Percentiles rank a stretch among this genome's conserved stretches.
phyloP scores from a whole-genome alignment of 2,329 filamentous ascomycete species.

The Hymenoscyphus infarciens region DNA sequence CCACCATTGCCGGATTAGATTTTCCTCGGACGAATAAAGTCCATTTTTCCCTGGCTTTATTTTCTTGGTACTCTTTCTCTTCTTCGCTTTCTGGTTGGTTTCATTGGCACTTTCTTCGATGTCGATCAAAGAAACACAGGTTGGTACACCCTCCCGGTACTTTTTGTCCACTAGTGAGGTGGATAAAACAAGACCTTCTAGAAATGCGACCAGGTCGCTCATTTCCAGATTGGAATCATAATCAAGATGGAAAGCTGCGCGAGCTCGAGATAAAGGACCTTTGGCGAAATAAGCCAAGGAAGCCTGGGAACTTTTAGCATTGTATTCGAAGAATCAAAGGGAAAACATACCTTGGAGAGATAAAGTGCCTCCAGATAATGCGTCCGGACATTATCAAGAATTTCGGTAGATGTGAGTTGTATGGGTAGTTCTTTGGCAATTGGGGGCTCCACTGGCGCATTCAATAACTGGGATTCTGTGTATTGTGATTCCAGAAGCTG shows the following conservation, averaged over 20 bases:
- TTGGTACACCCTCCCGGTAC: slow-evolving; percentile 67
- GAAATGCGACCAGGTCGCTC: slow-evolving; percentile 61
- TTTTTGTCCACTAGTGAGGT: slow-evolving; percentile 73
- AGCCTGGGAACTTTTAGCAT: slow-evolving; percentile 49
- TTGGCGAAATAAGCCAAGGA: slow-evolving; percentile 82
- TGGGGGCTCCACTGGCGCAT: slow-evolving; percentile 1
- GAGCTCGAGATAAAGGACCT: slow-evolving; percentile 71
- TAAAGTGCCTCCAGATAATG: slow-evolving; percentile 60
- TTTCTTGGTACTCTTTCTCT: slow-evolving; percentile 57
- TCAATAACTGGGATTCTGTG: neutral
- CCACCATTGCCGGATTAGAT: slow-evolving; percentile 69
- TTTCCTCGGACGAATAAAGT: slow-evolving; percentile 64
- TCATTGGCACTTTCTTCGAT: slow-evolving; percentile 46
- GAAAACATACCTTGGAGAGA: slow-evolving; percentile 53
- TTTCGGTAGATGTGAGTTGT: slow-evolving; percentile 43
- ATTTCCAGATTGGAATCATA: slow-evolving; percentile 58
- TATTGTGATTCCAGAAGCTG: slow-evolving; percentile 13
- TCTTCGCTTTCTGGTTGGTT: slow-evolving; percentile 43
- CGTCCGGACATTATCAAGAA: slow-evolving; percentile 55
- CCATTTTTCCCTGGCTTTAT: slow-evolving; percentile 65
- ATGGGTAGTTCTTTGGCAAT: slow-evolving; percentile 10
- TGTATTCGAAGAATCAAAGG: slow-evolving; percentile 24
- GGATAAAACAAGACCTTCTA: slow-evolving; percentile 65
- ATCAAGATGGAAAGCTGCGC: slow-evolving; percentile 65
- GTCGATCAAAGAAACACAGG: slow-evolving; percentile 54